Evolutionary conservation across 371 early-diverging fungal genomes (phyloP).

Genomic region (Vairimorpha apis): DNA sequence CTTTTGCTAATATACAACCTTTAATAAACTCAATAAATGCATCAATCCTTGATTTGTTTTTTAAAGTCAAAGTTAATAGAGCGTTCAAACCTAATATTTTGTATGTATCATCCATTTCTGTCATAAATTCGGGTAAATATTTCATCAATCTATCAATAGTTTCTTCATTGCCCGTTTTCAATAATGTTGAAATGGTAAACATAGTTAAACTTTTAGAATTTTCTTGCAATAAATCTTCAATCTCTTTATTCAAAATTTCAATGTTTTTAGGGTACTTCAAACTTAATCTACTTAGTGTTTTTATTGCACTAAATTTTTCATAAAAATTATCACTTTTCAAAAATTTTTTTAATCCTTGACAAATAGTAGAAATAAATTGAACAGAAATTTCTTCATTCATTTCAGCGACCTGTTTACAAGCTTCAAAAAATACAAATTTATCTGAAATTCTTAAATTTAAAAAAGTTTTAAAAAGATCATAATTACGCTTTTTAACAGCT

Average conservation of each 20-base stretch:
- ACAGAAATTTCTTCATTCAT: conserved; percentile 39
- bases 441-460: conserved; percentile 30
- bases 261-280: conserved; percentile 54
- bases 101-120: conserved; percentile 51
- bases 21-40: conserved; percentile 53
- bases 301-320: conserved; percentile 52
- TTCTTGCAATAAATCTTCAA: conserved; percentile 55
- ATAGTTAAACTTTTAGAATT: conserved; percentile 50
- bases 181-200: conserved; percentile 54
- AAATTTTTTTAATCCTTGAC: conserved; percentile 47
- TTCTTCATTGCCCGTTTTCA: conserved; percentile 59
- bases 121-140: conserved; percentile 50
- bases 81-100: conserved; percentile 58
- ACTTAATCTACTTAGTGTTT: conserved; percentile 45
- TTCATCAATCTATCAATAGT: conserved; percentile 52
- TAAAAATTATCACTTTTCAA: conserved; percentile 38
- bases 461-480: conserved; percentile 17
- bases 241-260: conserved; percentile 44
- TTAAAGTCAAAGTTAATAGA: conserved; percentile 48
- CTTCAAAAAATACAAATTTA: conserved; percentile 42
- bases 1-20: conserved; percentile 39
- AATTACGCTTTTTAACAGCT: neutral
- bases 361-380: conserved; percentile 33
- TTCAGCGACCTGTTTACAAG: conserved; percentile 21
- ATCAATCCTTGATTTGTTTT: conserved; percentile 22